These are phyloP conservation scores for Leersia perrieri DNA, from an alignment of 176 grass and related monocot species.

Conservation along the genomic window DNA sequence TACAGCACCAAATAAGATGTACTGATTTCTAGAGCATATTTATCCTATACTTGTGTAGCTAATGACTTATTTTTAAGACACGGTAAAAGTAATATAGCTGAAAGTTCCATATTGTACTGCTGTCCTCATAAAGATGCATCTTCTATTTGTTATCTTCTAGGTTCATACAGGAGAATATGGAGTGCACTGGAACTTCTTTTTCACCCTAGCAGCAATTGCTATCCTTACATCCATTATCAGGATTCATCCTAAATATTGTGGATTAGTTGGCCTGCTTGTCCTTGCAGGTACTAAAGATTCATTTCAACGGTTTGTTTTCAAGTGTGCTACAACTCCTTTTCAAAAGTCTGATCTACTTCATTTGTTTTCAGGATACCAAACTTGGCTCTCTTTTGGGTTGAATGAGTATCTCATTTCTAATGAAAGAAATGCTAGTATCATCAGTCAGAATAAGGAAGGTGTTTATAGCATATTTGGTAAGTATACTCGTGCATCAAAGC, in stretches of 20 bases:
- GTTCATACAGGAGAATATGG: constrained; percentile 97
- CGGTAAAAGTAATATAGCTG: neutral
- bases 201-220: constrained; percentile 86
- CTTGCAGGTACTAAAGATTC: constrained; percentile 55
- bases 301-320: constrained; percentile 22
- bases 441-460: constrained; percentile 93
- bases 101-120: constrained; percentile 12
- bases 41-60: neutral
- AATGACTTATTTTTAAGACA: neutral
- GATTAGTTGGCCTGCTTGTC: constrained; percentile 68
- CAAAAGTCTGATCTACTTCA: neutral
- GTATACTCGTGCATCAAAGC: neutral
- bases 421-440: constrained; percentile 66
- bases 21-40: neutral
- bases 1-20: neutral
- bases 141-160: constrained; percentile 46
- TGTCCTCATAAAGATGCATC: constrained; percentile 27
- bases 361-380: constrained; percentile 66
- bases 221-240: constrained; percentile 69
- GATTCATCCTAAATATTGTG: constrained; percentile 78
- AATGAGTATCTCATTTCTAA: constrained; percentile 76
- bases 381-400: constrained; percentile 68
- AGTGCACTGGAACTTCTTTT: constrained; percentile 99
- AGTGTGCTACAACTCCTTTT: constrained; percentile 5
- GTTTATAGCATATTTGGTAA: constrained; percentile 92